Evolutionary conservation across 1,284 basidiomycete species (phyloP), one percentile per base, ranked within the genome.

Genomic region (Tetrapyrgos nigripes): DNA sequence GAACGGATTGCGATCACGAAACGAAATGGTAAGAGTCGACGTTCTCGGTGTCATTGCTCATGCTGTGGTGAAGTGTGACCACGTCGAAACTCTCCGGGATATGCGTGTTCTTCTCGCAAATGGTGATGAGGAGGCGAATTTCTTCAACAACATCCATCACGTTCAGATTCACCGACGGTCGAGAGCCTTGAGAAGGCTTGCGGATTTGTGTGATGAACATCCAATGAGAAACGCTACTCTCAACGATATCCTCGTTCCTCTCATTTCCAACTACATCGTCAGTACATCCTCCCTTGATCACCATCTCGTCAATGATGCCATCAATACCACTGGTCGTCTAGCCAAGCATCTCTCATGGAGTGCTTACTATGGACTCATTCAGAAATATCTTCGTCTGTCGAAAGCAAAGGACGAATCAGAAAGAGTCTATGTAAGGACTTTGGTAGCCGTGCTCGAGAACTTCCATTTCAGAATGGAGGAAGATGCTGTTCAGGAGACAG

Each of bases 81-180:
- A 79, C n/a, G 78, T 94, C 21, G 71, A 76, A 0, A 74, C 83
- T 2, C 76, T 98, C 43, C 84, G 84, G 49, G 95, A 98, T 69
- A 89, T 98, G 87, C 83, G 77, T 6, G 82, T 88, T 10, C 78
- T 99, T 10, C 82, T 98, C n/a, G 93, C 92, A 3, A 88, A 83
- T 17, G 96, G 94, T 1, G 97, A 99, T 68, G 92, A 94, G 49
- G 97, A 99, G 73, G 96, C 94, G 27, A 96, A 91, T 71, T 97
- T 99, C 78, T 98, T 99, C 83, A 90, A 91, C 79, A 99, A 99
- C 74, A 87, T 99, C 53, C 87, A 93, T 63, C 97, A 99, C 73
- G 88, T 99, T 53, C 97, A 99, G 76, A 79, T 92, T 4, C 97
- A 99, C 73, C 89, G 97, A 58, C 88, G 97, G 21, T 89, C 90